Evolutionary conservation across 352 stramenopile species (phyloP), one percentile per base, ranked within the genome.

Genomic region (Globisporangium orthogonon): DNA sequence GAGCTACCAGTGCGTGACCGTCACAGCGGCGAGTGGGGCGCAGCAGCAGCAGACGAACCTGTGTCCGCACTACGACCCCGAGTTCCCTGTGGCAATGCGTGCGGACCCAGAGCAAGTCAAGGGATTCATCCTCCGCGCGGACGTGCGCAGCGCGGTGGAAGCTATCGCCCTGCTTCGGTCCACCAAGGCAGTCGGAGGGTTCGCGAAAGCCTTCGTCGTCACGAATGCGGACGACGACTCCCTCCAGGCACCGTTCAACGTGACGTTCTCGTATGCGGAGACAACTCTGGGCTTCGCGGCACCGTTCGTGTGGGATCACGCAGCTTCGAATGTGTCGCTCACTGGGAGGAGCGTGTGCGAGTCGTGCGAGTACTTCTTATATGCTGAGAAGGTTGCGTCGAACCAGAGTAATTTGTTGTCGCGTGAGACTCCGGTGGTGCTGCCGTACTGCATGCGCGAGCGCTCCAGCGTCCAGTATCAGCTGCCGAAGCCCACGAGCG

Each of bases 1-100:
- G 2, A 39, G 44, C 23, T 73, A 76, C 58, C 68, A 76, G 54
- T 76, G 68, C 63, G 28, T 63, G 35, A 74, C 67, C 28, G 15
- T 76, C 44, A 58, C 56, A 7, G 43, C 50, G 0, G 65, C 61
- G 7, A 51, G 18, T 10, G 33, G 35, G 31, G 29, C 31, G 5
- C 39, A 65, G 29, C 61, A 64, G 28, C 45, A 61, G 18, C 31
- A n/a, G 1, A 37, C 66, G 15, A 62, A 71, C 41, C 18, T 76
- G 18, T 76, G 69, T 49, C 66, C 69, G 7, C 49, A 54, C 10
- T 67, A 54, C 60, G 48, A 68, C 59, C 46, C 63, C 11, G 47
- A 63, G 17, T 54, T 52, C 31, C 60, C 60, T 14, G 29, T 69
- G 11, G 53, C 56, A 1, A 54, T 71, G 59, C 54, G 49, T 2